Percentiles rank a stretch among this genome's conserved stretches.
phyloP scores from a whole-genome alignment of 2,329 filamentous ascomycete genomes.

The Calonectria crousiana region DNA sequence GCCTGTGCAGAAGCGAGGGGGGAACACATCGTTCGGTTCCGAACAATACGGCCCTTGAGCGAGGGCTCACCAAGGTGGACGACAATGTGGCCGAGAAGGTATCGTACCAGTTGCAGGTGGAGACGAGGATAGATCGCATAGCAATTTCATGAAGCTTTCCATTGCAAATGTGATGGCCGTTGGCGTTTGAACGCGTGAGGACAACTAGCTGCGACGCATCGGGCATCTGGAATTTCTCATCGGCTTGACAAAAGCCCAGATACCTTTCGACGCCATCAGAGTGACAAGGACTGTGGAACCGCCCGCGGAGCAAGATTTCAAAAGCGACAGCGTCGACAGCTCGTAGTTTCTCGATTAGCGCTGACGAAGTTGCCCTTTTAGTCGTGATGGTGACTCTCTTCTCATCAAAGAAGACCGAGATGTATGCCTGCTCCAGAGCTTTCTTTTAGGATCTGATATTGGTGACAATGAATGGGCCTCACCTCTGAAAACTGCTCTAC shows the following conservation, averaged over 20 bases:
- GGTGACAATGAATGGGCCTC: no score
- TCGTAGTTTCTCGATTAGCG: background rate
- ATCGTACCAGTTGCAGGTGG: background rate
- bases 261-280: no score
- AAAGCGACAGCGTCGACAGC: background rate
- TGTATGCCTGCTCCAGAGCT: background rate
- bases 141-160: conserved; percentile 1
- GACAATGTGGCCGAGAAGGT: background rate
- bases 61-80: background rate
- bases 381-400: background rate
- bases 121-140: background rate
- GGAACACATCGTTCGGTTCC: background rate
- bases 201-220: background rate
- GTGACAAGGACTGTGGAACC: no score
- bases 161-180: background rate
- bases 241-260: no score
- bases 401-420: background rate
- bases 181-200: background rate
- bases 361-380: background rate
- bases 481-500: no score
- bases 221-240: background rate
- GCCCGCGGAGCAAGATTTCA: background rate
- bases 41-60: background rate
- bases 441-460: background rate
- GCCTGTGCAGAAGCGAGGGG: background rate